A percentile compares a stretch with the other conserved stretches of the same genome.
phyloP scores from a whole-genome alignment of 768 basidiomycete species.

The Strobilomyces dryophilus region DNA sequence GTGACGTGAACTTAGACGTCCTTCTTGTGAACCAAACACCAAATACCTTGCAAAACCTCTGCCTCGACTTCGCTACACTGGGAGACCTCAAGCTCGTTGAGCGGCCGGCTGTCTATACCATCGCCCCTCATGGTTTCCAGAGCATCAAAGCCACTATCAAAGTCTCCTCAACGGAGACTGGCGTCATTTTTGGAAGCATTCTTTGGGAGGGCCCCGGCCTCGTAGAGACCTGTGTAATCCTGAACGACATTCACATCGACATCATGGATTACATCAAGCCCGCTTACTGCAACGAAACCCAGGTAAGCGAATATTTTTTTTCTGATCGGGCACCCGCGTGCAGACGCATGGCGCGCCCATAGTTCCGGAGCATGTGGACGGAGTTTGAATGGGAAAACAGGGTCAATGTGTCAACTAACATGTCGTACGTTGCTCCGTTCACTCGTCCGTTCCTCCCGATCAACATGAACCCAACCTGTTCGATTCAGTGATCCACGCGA shows the following conservation, averaged over 20 bases:
- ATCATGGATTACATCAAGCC: conserved; percentile 58
- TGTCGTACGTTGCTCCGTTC: conserved; percentile 58
- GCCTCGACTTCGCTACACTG: conserved; percentile 94
- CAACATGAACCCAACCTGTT: not conserved
- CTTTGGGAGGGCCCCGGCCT: conserved; percentile 88
- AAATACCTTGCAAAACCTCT: conserved; percentile 93
- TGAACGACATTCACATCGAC: conserved; percentile 97
- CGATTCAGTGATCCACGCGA: conserved; percentile 70
- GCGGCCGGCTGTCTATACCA: conserved; percentile 87
- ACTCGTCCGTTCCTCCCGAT: not conserved
- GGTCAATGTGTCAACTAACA: conserved; percentile 84
- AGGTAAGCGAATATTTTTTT: conserved; percentile 43
- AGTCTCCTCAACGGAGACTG: conserved; percentile 96
- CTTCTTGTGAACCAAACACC: conserved; percentile 95
- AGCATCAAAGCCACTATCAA: conserved; percentile 99
- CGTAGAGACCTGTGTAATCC: conserved; percentile 85
- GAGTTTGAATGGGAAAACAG: conserved; percentile 99
- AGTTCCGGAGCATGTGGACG: conserved; percentile 99
- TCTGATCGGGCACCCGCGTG: not conserved
- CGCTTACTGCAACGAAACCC: conserved; percentile 90
- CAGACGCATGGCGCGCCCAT: conserved; percentile 1
- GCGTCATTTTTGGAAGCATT: conserved; percentile 98
- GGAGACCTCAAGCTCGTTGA: conserved; percentile 98
- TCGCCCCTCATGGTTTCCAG: conserved; percentile 96
- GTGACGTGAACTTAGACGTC: conserved; percentile 55